Evolutionary conservation across 768 basidiomycete genomes (phyloP).

Genomic region (Lactarius indigo): DNA sequence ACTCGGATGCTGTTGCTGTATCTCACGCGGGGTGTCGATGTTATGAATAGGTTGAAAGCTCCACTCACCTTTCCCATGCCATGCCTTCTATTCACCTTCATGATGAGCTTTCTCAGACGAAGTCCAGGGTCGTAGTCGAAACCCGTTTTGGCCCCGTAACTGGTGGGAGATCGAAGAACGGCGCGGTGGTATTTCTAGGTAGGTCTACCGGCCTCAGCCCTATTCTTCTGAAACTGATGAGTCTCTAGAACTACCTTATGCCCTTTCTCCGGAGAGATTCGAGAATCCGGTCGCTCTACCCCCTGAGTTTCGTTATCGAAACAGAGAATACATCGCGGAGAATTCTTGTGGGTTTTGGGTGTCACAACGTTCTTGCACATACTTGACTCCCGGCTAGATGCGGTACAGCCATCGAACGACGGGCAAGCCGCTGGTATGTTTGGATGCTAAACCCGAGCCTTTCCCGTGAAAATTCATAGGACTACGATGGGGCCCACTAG

Average conservation of each 20-base stretch:
- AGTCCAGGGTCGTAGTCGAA: slow-evolving; percentile 43
- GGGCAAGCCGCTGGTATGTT: slow-evolving; percentile 54
- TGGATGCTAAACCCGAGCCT: not conserved
- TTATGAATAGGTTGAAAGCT: not conserved
- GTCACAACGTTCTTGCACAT: not conserved
- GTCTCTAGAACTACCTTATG: slow-evolving; percentile 66
- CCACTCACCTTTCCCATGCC: not conserved
- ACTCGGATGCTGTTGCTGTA: too few species aligned
- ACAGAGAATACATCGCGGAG: slow-evolving; percentile 60
- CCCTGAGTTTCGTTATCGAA: slow-evolving; percentile 49
- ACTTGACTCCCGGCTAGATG: slow-evolving; percentile 39
- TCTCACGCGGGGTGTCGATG: not conserved
- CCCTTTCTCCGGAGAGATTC: slow-evolving; percentile 60
- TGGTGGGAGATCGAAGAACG: slow-evolving; percentile 59
- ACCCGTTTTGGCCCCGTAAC: slow-evolving; percentile 55
- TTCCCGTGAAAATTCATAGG: not conserved
- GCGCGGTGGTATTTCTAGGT: slow-evolving; percentile 65
- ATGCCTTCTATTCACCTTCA: slow-evolving; percentile 43
- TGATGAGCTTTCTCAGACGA: slow-evolving; percentile 47
- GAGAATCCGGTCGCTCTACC: slow-evolving; percentile 60
- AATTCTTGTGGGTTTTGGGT: slow-evolving; percentile 40
- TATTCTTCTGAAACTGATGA: not conserved
- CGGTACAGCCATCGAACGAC: slow-evolving; percentile 58
- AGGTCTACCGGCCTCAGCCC: slow-evolving; percentile 19
- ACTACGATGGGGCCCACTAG: slow-evolving; percentile 32